phyloP scores from a whole-genome alignment of 75 land plant genomes.

The Pinus albicaulis region DNA sequence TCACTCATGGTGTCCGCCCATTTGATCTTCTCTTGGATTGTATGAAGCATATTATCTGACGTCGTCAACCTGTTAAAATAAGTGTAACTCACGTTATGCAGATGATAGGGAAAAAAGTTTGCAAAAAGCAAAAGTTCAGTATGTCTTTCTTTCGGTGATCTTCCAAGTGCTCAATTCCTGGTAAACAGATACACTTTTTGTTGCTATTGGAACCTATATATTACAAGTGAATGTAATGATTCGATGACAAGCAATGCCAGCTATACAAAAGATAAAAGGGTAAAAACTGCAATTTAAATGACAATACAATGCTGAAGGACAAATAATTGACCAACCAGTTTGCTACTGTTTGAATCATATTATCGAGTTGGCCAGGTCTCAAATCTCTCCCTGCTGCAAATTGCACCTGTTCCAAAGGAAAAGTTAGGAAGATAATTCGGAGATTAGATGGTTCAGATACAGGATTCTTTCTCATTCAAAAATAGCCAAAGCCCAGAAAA shows the following conservation, averaged over 20 bases:
- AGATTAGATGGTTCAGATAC: neutral
- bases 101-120: neutral
- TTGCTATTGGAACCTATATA: neutral
- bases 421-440: neutral
- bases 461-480: neutral
- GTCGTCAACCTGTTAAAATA: conserved; percentile 65
- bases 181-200: neutral
- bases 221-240: neutral
- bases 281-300: neutral
- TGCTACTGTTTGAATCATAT: conserved; percentile 78
- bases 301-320: neutral
- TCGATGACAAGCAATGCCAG: neutral
- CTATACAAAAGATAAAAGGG: neutral
- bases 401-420: conserved; percentile 58
- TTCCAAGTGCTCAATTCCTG: neutral
- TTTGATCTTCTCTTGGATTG: conserved; percentile 98
- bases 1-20: conserved; percentile 99
- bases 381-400: conserved; percentile 99
- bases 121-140: neutral
- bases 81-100: neutral
- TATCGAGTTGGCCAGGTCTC: conserved; percentile 87
- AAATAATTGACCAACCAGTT: conserved; percentile 52
- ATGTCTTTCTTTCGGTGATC: neutral
- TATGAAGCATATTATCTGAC: conserved; percentile 74
- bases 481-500: neutral